These are phyloP conservation scores for Sambucus nigra DNA, from an alignment of 129 eudicot genomes.

Conservation along the genomic window DNA sequence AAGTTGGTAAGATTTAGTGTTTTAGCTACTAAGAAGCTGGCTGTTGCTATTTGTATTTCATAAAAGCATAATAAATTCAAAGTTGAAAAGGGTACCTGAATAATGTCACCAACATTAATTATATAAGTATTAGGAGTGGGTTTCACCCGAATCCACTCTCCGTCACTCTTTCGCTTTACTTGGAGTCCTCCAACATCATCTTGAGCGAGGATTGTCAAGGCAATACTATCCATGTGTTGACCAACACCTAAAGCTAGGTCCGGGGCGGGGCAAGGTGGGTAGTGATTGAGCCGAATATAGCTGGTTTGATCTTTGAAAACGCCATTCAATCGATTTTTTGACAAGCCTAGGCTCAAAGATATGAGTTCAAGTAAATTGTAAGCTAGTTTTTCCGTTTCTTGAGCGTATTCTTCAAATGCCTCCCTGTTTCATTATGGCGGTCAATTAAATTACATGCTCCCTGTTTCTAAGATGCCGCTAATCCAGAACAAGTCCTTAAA, in stretches of 20 bases:
- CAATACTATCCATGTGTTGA: slow-evolving; percentile 59
- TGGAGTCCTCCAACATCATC: slow-evolving; percentile 68
- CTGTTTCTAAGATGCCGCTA: too few species aligned
- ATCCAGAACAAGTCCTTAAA: too few species aligned
- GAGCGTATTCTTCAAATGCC: slow-evolving; percentile 34
- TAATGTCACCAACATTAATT: slow-evolving; percentile 67
- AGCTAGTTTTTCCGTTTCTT: slow-evolving; percentile 32
- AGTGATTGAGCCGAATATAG: slow-evolving; percentile 49
- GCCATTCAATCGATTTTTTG: slow-evolving; percentile 30
- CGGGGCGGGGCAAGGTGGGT: slow-evolving; percentile 57
- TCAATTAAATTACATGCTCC: too few species aligned
- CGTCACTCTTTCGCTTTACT: slow-evolving; percentile 56
- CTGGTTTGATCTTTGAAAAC: slow-evolving; percentile 43
- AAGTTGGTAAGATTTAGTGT: too few species aligned
- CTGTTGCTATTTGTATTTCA: too few species aligned
- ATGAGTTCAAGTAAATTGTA: slow-evolving; percentile 43
- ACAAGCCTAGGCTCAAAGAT: slow-evolving; percentile 40
- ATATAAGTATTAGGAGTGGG: slow-evolving; percentile 55
- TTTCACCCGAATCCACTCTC: slow-evolving; percentile 59
- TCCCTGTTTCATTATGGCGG: slow-evolving; percentile 37
- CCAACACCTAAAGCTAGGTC: slow-evolving; percentile 67
- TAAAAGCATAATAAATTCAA: too few species aligned
- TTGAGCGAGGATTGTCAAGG: slow-evolving; percentile 58
- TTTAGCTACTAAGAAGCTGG: too few species aligned
- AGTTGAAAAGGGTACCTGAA: slow-evolving; percentile 39